Evolutionary conservation across 2,329 filamentous ascomycete genomes (phyloP).

Genomic region (Penicillium decumbens): DNA sequence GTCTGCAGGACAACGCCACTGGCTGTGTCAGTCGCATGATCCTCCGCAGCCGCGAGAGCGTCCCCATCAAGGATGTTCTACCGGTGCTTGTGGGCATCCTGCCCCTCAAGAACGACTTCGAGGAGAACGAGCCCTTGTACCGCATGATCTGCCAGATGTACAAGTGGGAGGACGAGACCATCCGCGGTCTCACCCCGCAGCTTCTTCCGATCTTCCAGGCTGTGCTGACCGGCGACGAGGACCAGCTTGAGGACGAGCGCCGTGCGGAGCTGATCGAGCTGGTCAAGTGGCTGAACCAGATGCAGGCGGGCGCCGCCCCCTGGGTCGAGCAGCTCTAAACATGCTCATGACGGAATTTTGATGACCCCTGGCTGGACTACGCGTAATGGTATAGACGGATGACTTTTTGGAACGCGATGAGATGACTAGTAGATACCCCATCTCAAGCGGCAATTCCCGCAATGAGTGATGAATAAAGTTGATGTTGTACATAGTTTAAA

Average conservation of each 20-base stretch:
- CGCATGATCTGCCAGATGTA: constrained; percentile 82
- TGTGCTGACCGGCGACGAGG: constrained; percentile 43
- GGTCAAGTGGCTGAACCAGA: constrained; percentile 47
- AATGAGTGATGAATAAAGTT: constrained; percentile 34
- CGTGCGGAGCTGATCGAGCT: constrained; percentile 45
- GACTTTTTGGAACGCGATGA: constrained; percentile 18
- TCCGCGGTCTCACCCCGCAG: constrained; percentile 44
- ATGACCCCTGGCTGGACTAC: constrained; percentile 14
- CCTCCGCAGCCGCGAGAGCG: constrained; percentile 74
- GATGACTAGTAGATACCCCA: constrained; percentile 34
- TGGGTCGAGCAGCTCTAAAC: constrained; percentile 38
- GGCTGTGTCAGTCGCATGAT: constrained; percentile 93
- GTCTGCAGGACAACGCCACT: constrained; percentile 86
- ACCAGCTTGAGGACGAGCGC: constrained; percentile 48
- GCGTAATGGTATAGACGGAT: constrained; percentile 30
- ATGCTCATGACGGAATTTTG: constrained; percentile 8
- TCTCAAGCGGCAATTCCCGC: constrained; percentile 20
- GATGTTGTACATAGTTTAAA: constrained; percentile 26
- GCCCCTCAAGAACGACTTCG: constrained; percentile 86
- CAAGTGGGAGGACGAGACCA: constrained; percentile 45
- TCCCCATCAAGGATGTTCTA: constrained; percentile 76
- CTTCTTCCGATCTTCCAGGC: constrained; percentile 47
- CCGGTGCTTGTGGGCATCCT: constrained; percentile 73
- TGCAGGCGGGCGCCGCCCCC: constrained; percentile 39
- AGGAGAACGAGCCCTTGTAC: constrained; percentile 94